A percentile compares a stretch with the other conserved stretches of the same genome.
phyloP scores from a whole-genome alignment of 2,329 filamentous ascomycete genomes.

The Diaporthe vexans region DNA sequence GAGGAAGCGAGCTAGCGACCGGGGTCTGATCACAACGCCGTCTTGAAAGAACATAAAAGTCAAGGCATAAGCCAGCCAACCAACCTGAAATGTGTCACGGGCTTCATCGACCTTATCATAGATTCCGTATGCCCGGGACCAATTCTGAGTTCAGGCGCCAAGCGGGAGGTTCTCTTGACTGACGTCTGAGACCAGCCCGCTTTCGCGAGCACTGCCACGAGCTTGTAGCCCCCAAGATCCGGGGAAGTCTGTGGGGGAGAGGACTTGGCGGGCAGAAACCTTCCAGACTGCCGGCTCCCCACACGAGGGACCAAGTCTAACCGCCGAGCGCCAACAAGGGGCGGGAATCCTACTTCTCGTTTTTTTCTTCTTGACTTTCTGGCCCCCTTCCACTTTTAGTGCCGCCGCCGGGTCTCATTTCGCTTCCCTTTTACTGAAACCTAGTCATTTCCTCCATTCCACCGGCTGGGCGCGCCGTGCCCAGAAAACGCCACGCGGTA shows the following conservation, averaged over 20 bases:
- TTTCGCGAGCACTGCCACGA: conserved; percentile 19
- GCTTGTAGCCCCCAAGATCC: conserved; percentile 31
- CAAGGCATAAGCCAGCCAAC: neutral
- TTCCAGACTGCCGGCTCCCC: conserved; percentile 29
- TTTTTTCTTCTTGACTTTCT: neutral
- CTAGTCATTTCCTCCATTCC: conserved; percentile 31
- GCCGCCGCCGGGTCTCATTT: conserved; percentile 11
- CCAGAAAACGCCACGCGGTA: conserved; percentile 28
- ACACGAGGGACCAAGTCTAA: conserved; percentile 18
- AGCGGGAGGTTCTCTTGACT: conserved; percentile 30
- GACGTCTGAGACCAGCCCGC: conserved; percentile 23
- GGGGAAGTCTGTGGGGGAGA: conserved; percentile 25
- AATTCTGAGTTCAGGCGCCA: conserved; percentile 18
- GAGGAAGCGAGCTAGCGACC: conserved; percentile 3
- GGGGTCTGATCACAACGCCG: neutral
- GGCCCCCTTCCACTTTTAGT: neutral
- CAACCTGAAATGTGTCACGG: neutral
- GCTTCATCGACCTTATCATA: conserved; percentile 9
- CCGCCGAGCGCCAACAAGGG: conserved; percentile 24
- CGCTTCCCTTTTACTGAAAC: conserved; percentile 25
- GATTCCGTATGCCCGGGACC: conserved; percentile 22
- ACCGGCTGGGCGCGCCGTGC: conserved; percentile 30
- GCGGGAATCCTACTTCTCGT: conserved; percentile 8
- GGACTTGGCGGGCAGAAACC: conserved; percentile 24
- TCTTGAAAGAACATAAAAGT: neutral